A percentile compares a stretch with the other conserved stretches of the same genome.
These are phyloP conservation scores for Microbotryomycetes sp. DNA, from an alignment of 1,284 basidiomycete species.

Conservation along the genomic window DNA sequence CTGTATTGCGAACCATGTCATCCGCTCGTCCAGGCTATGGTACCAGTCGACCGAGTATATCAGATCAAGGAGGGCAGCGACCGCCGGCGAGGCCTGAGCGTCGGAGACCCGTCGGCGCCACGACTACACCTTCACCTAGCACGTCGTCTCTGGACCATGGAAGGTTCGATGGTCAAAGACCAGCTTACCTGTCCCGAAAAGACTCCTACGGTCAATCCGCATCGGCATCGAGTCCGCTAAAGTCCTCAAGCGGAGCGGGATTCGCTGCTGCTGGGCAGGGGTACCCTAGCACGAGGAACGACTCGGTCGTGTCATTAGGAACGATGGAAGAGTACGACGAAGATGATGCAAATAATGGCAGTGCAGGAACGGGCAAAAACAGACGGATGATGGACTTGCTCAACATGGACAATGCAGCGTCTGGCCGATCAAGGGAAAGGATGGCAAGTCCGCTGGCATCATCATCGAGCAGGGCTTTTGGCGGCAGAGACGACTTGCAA, in stretches of 20 bases:
- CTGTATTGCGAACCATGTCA: neutral
- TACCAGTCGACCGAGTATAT: neutral
- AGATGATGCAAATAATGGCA: neutral
- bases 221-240: too few relatives aligned
- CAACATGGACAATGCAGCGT: neutral
- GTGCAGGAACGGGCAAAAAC: constrained; percentile 11
- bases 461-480: constrained; percentile 10
- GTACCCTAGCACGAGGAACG: neutral
- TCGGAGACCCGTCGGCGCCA: neutral
- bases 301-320: neutral
- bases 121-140: too few relatives aligned
- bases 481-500: too few relatives aligned
- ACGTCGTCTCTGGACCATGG: too few relatives aligned
- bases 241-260: too few relatives aligned
- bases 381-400: constrained; percentile 16
- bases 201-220: too few relatives aligned
- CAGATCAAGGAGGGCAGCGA: neutral
- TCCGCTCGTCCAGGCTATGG: too few relatives aligned
- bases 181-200: too few relatives aligned
- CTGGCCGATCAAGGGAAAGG: neutral
- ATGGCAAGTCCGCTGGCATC: constrained; percentile 4
- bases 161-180: too few relatives aligned
- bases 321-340: neutral
- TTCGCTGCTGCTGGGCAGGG: neutral
- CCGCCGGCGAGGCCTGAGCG: neutral